Evolutionary conservation across 345 rosid genomes (phyloP).

Genomic region (Isatis tinctoria): DNA sequence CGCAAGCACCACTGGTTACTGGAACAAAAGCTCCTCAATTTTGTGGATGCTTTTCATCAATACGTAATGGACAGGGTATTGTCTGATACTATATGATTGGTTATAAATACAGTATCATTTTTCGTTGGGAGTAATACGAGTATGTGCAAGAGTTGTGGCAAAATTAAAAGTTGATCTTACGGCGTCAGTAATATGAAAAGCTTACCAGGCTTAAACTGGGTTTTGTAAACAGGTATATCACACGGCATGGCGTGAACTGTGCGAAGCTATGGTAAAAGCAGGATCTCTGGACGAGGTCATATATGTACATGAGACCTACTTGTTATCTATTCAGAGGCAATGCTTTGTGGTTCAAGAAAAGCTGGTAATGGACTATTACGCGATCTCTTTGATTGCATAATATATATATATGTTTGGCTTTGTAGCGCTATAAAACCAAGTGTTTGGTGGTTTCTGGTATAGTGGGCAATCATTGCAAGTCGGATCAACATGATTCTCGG

Average conservation of each 20-base stretch:
- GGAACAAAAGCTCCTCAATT: conserved; percentile 97
- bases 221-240: conserved; percentile 78
- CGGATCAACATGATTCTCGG: conserved; percentile 86
- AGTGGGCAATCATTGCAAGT: conserved; percentile 95
- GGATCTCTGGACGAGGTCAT: conserved; percentile 92
- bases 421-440: background rate
- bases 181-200: background rate
- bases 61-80: conserved; percentile 98
- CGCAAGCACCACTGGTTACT: conserved; percentile 83
- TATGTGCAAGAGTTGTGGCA: background rate
- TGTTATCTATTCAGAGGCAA: conserved; percentile 88
- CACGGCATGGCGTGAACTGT: conserved; percentile 93
- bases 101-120: background rate
- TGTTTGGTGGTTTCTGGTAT: conserved; percentile 21
- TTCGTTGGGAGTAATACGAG: background rate
- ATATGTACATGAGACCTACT: conserved; percentile 92
- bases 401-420: background rate
- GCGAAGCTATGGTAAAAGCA: conserved; percentile 85
- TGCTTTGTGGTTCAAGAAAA: conserved; percentile 98
- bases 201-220: conserved; percentile 13
- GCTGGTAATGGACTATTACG: conserved; percentile 49
- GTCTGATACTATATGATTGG: conserved; percentile 14
- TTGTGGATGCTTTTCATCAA: conserved; percentile 99
- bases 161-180: background rate
- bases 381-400: conserved; percentile 9